Percentiles rank a stretch among this genome's conserved stretches.
Evolutionary conservation across 148 eudicot genomes (phyloP).

Genomic region (Rhododendron kiyosumense): DNA sequence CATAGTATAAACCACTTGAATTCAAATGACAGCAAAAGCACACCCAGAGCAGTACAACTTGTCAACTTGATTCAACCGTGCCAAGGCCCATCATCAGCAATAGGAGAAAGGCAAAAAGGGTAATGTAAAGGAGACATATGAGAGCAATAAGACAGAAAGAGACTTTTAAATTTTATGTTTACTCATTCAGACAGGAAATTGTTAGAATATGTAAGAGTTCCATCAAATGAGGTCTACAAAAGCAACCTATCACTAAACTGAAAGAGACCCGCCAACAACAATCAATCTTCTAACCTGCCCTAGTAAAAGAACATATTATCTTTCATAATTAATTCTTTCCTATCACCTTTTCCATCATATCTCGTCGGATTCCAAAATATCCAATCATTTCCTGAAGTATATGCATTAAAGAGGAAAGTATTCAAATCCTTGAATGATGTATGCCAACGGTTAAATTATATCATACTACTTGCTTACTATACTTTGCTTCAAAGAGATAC

Average conservation of each 20-base stretch:
- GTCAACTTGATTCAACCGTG: conserved; percentile 3
- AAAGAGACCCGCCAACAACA: conserved; percentile 30
- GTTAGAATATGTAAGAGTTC: conserved; percentile 1
- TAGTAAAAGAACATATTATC: background rate
- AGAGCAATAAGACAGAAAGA: conserved; percentile 12
- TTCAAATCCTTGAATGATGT: background rate
- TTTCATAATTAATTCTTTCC: background rate
- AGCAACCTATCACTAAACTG: conserved; percentile 24
- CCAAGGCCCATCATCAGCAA: background rate
- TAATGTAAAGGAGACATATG: background rate
- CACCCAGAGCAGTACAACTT: background rate
- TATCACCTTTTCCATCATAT: background rate
- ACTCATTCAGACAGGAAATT: background rate
- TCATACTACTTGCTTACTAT: background rate
- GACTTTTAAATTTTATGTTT: background rate
- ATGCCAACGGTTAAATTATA: conserved; percentile 1
- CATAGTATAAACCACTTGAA: background rate
- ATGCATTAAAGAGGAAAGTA: conserved; percentile 2
- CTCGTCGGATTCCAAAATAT: background rate
- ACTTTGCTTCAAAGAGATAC: conserved; percentile 13
- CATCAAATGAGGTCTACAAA: conserved; percentile 22
- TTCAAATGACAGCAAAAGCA: conserved; percentile 8
- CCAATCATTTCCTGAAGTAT: conserved; percentile 7
- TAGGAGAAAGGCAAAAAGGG: background rate
- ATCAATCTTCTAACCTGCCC: background rate